phyloP scores from a whole-genome alignment of 2,329 filamentous ascomycete species.

The Venturia asperata region DNA sequence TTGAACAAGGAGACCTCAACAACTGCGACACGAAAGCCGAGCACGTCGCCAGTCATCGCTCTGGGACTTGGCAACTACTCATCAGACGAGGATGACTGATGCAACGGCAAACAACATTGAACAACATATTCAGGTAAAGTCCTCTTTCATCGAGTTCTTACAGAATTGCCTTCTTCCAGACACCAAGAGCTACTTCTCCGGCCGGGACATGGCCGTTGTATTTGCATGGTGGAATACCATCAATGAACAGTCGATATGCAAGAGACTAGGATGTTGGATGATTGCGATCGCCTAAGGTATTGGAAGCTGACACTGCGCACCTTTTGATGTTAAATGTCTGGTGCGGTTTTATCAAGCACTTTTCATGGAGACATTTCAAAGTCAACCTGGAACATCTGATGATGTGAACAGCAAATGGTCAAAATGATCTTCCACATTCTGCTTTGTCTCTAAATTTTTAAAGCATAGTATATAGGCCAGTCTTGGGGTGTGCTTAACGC shows the following conservation, averaged over 20 bases:
- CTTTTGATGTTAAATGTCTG: not conserved
- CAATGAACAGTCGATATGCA: not conserved
- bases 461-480: not conserved
- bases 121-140: not conserved
- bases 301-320: not conserved
- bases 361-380: not conserved
- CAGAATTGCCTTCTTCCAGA: not conserved
- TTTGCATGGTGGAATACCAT: not conserved
- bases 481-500: not conserved
- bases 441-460: not conserved
- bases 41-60: constrained; percentile 15
- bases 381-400: not conserved
- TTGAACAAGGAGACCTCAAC: not conserved
- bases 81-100: constrained; percentile 38
- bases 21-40: constrained; percentile 20
- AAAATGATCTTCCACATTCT: not conserved
- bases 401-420: not conserved
- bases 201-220: not conserved
- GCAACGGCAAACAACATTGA: not conserved
- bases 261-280: not conserved
- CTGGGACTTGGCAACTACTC: constrained; percentile 38
- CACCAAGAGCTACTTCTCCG: not conserved
- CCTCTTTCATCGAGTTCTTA: not conserved
- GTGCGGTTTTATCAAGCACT: not conserved
- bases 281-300: not conserved